A percentile compares a stretch with the other conserved stretches of the same genome.
Evolutionary conservation across 805 yeast genomes (phyloP).

Genomic region (Metschnikowia proteae): DNA sequence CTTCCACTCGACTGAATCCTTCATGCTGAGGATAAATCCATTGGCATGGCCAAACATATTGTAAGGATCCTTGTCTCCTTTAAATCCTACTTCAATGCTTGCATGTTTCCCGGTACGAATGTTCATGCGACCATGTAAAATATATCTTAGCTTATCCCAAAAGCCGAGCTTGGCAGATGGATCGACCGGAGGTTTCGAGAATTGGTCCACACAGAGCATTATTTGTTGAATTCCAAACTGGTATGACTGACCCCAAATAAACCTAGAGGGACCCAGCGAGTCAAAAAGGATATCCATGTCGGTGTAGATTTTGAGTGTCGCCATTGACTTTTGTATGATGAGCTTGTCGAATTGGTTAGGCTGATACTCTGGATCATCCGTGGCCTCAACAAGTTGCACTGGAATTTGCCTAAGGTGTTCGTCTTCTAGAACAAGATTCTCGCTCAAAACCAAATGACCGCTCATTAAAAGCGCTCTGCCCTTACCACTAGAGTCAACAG

Average conservation of each 20-base stretch:
- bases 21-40: constrained; percentile 76
- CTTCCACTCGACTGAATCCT: constrained; percentile 53
- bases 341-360: constrained; percentile 28
- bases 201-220: constrained; percentile 72
- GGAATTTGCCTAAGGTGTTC: constrained; percentile 55
- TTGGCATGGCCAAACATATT: constrained; percentile 59
- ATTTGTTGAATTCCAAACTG: constrained; percentile 81
- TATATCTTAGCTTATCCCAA: constrained; percentile 84
- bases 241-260: constrained; percentile 82
- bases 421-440: constrained; percentile 49
- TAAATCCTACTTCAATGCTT: constrained; percentile 55
- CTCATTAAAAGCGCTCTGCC: constrained; percentile 30
- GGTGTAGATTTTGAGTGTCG: constrained; percentile 69
- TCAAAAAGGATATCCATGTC: constrained; percentile 53
- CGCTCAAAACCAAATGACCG: constrained; percentile 71
- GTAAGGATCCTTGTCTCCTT: constrained; percentile 81
- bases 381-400: constrained; percentile 56
- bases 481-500: constrained; percentile 19
- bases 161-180: constrained; percentile 82
- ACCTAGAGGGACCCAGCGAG: constrained; percentile 56
- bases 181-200: constrained; percentile 87
- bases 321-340: constrained; percentile 68
- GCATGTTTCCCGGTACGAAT: constrained; percentile 49
- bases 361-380: constrained; percentile 28
- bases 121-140: constrained; percentile 67